Evolutionary conservation across 2,329 filamentous ascomycete genomes (phyloP).

Genomic region (Trichoderma koningiopsis): DNA sequence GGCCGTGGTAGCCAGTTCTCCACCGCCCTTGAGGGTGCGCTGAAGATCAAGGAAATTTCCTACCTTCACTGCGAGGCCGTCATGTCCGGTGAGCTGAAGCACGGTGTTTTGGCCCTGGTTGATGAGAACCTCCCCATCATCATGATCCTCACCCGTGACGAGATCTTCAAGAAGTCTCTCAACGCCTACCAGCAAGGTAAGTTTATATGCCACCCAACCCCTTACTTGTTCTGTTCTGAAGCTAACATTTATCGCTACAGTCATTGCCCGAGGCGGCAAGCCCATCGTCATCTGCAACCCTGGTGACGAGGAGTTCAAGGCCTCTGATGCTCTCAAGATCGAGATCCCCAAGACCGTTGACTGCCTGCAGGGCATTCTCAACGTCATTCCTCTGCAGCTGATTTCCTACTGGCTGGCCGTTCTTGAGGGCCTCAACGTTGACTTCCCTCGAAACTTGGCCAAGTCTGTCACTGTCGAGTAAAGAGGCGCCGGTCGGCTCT

Average conservation of each 20-base stretch:
- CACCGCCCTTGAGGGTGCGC: conserved; percentile 92
- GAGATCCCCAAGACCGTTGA: conserved; percentile 96
- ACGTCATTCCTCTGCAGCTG: conserved; percentile 95
- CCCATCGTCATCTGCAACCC: conserved; percentile 99
- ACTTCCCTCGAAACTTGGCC: conserved; percentile 97
- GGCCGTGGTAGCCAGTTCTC: conserved; percentile 96
- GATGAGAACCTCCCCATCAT: conserved; percentile 99
- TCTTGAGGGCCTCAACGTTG: conserved; percentile 92
- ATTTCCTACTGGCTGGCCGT: conserved; percentile 99
- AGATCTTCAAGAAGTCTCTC: conserved; percentile 97
- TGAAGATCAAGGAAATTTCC: conserved; percentile 99
- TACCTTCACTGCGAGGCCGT: conserved; percentile 99
- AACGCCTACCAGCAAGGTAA: conserved; percentile 97
- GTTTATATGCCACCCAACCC: conserved; percentile 32
- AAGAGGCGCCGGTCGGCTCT: conserved; percentile 34
- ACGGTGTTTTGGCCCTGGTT: conserved; percentile 94
- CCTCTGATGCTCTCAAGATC: conserved; percentile 91
- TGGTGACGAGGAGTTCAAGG: conserved; percentile 82
- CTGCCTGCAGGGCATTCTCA: conserved; percentile 92
- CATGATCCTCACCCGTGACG: conserved; percentile 97
- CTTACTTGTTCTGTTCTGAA: not conserved
- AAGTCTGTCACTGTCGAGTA: conserved; percentile 99
- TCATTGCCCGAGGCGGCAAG: conserved; percentile 92
- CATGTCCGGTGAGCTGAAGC: conserved; percentile 99
- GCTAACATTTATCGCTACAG: conserved; percentile 47